phyloP scores from a whole-genome alignment of 352 stramenopile genomes.

The Pythium utonaiense region DNA sequence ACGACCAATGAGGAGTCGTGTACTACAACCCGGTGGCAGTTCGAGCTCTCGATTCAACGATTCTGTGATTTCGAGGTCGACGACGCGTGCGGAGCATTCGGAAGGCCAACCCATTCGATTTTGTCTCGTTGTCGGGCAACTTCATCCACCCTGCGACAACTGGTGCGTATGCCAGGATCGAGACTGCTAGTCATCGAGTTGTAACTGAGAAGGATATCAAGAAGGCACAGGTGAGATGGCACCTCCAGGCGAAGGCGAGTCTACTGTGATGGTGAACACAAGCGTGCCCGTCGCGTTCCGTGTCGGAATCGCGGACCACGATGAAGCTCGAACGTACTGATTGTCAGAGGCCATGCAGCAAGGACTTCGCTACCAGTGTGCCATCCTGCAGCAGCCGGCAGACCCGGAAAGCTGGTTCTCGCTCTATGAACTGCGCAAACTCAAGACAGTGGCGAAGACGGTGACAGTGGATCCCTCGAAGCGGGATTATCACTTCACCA shows the following conservation, averaged over 20 bases:
- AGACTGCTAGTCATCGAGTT: background rate
- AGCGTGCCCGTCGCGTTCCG: background rate
- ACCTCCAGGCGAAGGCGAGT: background rate
- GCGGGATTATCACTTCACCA: background rate
- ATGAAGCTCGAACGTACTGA: background rate
- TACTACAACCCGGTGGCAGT: too few relatives aligned
- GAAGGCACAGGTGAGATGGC: background rate
- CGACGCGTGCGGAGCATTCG: too few relatives aligned
- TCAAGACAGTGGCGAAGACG: background rate
- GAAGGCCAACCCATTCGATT: too few relatives aligned
- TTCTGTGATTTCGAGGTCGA: too few relatives aligned
- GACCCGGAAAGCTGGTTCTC: background rate
- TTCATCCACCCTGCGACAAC: too few relatives aligned
- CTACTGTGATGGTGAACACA: too few relatives aligned
- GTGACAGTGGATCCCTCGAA: background rate
- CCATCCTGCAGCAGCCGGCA: background rate
- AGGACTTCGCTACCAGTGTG: background rate
- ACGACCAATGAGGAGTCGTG: too few relatives aligned
- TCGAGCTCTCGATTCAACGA: too few relatives aligned
- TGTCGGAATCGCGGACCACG: background rate
- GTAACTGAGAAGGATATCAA: background rate
- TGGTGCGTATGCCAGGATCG: background rate
- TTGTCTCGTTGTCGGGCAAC: too few relatives aligned
- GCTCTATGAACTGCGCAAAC: background rate
- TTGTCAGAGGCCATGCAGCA: background rate